These are phyloP conservation scores for Mikania micrantha DNA, from an alignment of 129 eudicot genomes.

Conservation along the genomic window DNA sequence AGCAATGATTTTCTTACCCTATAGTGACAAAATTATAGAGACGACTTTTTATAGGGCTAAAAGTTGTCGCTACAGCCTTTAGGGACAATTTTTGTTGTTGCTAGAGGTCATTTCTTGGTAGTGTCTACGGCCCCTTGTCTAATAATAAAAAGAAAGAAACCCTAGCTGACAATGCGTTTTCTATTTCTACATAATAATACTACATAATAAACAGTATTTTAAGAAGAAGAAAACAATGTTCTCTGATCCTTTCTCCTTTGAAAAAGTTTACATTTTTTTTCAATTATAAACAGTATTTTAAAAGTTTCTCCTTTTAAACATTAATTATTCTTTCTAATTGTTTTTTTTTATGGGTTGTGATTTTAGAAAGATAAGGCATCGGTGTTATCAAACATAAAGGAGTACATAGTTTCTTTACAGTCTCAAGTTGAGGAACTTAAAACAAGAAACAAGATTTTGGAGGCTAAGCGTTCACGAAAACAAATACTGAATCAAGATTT, in stretches of 20 bases:
- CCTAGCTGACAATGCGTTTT: background rate
- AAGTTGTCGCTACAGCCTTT: too few relatives aligned
- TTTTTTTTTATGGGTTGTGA: background rate
- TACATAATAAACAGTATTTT: background rate
- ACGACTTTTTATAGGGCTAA: too few relatives aligned
- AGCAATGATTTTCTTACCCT: too few relatives aligned
- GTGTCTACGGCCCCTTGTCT: too few relatives aligned
- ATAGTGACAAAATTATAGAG: too few relatives aligned
- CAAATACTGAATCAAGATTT: background rate
- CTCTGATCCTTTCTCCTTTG: background rate
- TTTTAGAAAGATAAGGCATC: constrained; percentile 77
- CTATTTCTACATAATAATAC: background rate
- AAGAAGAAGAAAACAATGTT: background rate
- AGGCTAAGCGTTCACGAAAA: constrained; percentile 18
- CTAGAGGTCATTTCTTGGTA: too few relatives aligned
- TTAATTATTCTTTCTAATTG: background rate
- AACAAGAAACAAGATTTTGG: constrained; percentile 48
- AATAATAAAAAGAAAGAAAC: background rate
- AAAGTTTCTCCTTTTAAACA: too few relatives aligned
- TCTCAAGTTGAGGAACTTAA: constrained; percentile 56
- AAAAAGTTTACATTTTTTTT: background rate
- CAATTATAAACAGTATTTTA: too few relatives aligned
- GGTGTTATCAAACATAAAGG: constrained; percentile 49
- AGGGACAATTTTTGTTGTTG: too few relatives aligned
- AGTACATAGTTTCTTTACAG: constrained; percentile 51